These are phyloP conservation scores for Cladophialophora bantiana DNA, from an alignment of 2,329 filamentous ascomycete species.

Conservation along the genomic window DNA sequence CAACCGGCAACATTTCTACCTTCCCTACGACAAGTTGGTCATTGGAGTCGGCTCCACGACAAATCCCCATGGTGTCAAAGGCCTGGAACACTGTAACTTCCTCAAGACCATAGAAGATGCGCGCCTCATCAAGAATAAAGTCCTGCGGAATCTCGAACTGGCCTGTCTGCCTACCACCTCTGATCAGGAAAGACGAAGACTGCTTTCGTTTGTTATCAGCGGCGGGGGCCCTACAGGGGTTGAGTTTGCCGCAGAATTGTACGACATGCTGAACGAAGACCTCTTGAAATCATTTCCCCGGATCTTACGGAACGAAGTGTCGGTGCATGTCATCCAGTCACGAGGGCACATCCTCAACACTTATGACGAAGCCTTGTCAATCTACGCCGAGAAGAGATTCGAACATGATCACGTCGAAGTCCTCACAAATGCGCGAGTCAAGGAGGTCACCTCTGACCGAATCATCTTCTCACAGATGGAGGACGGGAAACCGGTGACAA, in stretches of 20 bases:
- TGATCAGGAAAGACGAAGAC: conserved; percentile 83
- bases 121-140: conserved; percentile 82
- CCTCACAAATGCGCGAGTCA: conserved; percentile 89
- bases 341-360: conserved; percentile 96
- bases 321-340: conserved; percentile 95
- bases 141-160: conserved; percentile 87
- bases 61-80: conserved; percentile 94
- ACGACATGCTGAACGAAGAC: conserved; percentile 95
- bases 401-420: conserved; percentile 90
- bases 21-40: conserved; percentile 96
- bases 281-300: conserved; percentile 82
- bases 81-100: conserved; percentile 91
- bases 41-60: conserved; percentile 88
- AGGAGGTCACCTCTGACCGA: conserved; percentile 81
- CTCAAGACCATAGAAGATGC: conserved; percentile 96
- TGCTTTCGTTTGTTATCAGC: conserved; percentile 94
- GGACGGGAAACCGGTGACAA: conserved; percentile 76
- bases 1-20: conserved; percentile 81
- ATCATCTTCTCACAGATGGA: conserved; percentile 90
- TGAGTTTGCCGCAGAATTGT: conserved; percentile 95
- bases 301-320: conserved; percentile 94
- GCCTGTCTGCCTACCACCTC: conserved; percentile 91
- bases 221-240: conserved; percentile 96
- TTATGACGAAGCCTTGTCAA: conserved; percentile 92
- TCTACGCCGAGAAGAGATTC: conserved; percentile 90